Base-by-base conservation (phyloP, 148 eudicot genomes). In the Persicaria maculosa region DNA sequence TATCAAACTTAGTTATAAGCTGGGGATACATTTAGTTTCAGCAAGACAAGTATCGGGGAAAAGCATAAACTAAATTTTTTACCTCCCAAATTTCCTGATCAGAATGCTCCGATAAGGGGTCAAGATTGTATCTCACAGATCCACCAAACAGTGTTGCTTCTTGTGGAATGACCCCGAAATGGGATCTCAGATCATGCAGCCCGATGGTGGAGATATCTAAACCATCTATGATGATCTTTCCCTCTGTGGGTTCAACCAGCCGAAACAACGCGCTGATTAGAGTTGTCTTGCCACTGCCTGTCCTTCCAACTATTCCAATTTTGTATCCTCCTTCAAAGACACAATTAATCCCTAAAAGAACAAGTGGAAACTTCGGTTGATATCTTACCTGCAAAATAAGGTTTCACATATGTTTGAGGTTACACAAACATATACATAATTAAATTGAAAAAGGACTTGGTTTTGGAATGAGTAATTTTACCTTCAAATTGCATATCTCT, bases 61-160 rank as follows among this genome's bases (percentile, higher is more conserved):
- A 31, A 2, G 3, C 40, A 31, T 31, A 31, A 31, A 2, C 40
- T 31, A 31, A 31, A 31, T 1, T 31, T 31, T 31, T 31, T 86
- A 92, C 97, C 95, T 90, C 97, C 95, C 93, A 92, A 61, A 92
- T 86, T 47, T 90, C 87, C 72, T 83, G 73, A 53, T 92, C 95
- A 16, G 78, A 71, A 50, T 86, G 92, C 64, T 86, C 86, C 67
- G 80, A 76, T 67, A 91, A 59, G 5, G 95, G 97, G 77, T 92
- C 97, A 81, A 92, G 68, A 80, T 90, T 92, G 84, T 81, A 90
- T 82, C 97, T 85, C 74, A 92, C 95, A 46, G 93, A 80, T 31
- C 97, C 97, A 55, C 79, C 90, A 74, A 90, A 92, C 57, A 92
- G 92, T 58, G 94, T 92, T 50, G 95, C 92, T 79, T 92, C 97